Base-by-base conservation (phyloP, 129 eudicot species). In the Rutidosis leptorrhynchoides region DNA sequence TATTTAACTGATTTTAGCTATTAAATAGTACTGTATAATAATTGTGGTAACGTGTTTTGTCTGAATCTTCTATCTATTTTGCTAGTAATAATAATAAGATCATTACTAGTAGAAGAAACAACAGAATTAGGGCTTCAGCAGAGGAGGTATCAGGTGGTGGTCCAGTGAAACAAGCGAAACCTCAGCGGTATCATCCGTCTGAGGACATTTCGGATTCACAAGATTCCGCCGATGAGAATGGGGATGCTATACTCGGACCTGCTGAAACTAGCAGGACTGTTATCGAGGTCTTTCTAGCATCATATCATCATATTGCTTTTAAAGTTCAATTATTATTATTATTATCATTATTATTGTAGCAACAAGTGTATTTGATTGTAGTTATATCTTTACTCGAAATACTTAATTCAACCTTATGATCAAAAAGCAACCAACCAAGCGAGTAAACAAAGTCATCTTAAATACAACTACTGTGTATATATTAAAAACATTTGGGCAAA, bases 221-320 rank as follows among this genome's bases (percentile, higher is more conserved):
- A 59, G 87, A 81, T 33, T 74, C 70, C 3, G 66, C 70, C 3
- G 66, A 74, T 67, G 95, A 70, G 74, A 83, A 65, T 74, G 92
- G 81, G 17, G 96, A 84, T 45, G 85, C 87, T 16, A 79, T 69
- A 59, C 91, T 92, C 72, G 73, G 87, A 46, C 85, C 95, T 51
- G 91, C 96, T 7, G 98, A 88, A 85, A 82, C 87, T 68, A 68
- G 85, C 70, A 87, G 98, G 68, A 92, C 95, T 12, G 74, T 92
- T 62, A 82, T 88, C 74, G 98, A 88, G 98, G 98, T 92, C 81
- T 17, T 22, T 19, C 2, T 27, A 45, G 11, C n/a, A 32, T 6
- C 10, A 21, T 22, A 25, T 3, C 40, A n/a, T n/a, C n/a, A n/a
- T 35, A 40, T 40, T 40, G 45, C 46, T 40, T 40, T 10, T n/a